Percentiles rank a stretch among this genome's conserved stretches.
These are phyloP conservation scores for Cucumis hystrix DNA, from an alignment of 306 rosid genomes.

Conservation along the genomic window DNA sequence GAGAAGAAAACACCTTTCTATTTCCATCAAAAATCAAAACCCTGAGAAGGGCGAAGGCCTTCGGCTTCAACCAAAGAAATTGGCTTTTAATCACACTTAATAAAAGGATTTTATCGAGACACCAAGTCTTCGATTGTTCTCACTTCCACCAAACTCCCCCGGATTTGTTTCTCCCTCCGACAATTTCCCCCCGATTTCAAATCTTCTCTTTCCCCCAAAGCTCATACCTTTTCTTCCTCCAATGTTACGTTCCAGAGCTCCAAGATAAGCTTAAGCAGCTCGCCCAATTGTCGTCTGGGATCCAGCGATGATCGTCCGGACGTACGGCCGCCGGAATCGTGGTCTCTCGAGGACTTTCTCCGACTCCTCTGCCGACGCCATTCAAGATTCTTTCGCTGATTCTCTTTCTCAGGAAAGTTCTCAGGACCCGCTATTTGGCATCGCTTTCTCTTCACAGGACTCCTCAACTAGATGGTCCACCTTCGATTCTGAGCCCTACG, in stretches of 20 bases:
- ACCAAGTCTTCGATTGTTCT: neutral
- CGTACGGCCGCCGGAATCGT: slow-evolving; percentile 82
- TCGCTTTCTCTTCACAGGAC: slow-evolving; percentile 78
- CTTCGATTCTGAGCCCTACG: slow-evolving; percentile 59
- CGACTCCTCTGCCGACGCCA: slow-evolving; percentile 52
- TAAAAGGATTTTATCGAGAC: neutral
- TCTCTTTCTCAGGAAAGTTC: slow-evolving; percentile 46
- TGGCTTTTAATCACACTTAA: neutral
- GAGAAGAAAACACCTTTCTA: neutral
- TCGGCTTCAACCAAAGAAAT: neutral
- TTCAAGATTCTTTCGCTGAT: slow-evolving; percentile 25
- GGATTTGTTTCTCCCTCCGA: neutral
- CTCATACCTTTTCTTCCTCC: slow-evolving; percentile 10
- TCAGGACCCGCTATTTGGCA: slow-evolving; percentile 24
- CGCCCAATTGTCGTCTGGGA: neutral
- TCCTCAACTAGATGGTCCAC: slow-evolving; percentile 60
- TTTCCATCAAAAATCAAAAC: neutral
- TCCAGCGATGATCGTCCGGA: slow-evolving; percentile 68
- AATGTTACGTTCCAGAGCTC: neutral
- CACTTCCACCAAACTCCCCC: neutral
- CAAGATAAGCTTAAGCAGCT: neutral
- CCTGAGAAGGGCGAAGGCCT: neutral
- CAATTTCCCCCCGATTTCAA: neutral
- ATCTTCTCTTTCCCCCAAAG: slow-evolving; percentile 11
- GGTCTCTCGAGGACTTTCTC: slow-evolving; percentile 48